Evolutionary conservation across 805 yeast genomes (phyloP).

Genomic region (Groenewaldozyma tartarivorans): DNA sequence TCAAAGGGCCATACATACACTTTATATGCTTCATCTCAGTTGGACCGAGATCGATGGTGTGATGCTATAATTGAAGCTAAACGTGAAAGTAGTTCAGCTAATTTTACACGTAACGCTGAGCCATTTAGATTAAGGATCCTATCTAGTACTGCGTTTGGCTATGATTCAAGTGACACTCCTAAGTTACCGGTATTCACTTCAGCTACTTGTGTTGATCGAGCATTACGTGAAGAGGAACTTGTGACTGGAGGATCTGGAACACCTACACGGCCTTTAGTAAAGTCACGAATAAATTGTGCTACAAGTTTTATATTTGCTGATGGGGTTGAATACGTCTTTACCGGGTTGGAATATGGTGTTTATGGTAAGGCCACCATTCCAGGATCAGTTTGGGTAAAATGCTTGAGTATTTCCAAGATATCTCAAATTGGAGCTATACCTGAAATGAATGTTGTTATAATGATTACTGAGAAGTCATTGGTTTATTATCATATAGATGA

Average conservation of each 20-base stretch:
- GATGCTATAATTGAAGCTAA: conserved; percentile 40
- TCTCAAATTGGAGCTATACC: conserved; percentile 53
- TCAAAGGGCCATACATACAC: conserved; percentile 23
- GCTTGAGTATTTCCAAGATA: conserved; percentile 43
- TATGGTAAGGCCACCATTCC: conserved; percentile 1
- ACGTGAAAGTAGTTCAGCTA: conserved; percentile 27
- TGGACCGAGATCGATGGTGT: conserved; percentile 53
- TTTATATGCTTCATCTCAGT: conserved; percentile 22
- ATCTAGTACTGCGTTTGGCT: conserved; percentile 53
- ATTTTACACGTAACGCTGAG: conserved; percentile 32
- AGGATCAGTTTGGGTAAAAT: conserved; percentile 44
- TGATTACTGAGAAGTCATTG: conserved; percentile 50
- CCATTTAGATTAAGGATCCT: conserved; percentile 47
- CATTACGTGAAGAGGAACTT: conserved; percentile 19
- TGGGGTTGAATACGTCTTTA: conserved; percentile 28
- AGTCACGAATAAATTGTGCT: conserved; percentile 33
- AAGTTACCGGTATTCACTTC: conserved; percentile 23
- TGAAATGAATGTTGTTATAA: conserved; percentile 44
- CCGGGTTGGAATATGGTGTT: conserved; percentile 18
- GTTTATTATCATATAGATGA: conserved; percentile 56
- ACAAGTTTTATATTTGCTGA: conserved; percentile 38
- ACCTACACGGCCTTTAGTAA: conserved; percentile 21
- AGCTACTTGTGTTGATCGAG: conserved; percentile 29
- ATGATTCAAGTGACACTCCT: conserved; percentile 44
- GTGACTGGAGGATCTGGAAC: conserved; percentile 7